Conservation (phyloP, 371 early-diverging fungal species). For the Mucor velutinosus region DNA sequence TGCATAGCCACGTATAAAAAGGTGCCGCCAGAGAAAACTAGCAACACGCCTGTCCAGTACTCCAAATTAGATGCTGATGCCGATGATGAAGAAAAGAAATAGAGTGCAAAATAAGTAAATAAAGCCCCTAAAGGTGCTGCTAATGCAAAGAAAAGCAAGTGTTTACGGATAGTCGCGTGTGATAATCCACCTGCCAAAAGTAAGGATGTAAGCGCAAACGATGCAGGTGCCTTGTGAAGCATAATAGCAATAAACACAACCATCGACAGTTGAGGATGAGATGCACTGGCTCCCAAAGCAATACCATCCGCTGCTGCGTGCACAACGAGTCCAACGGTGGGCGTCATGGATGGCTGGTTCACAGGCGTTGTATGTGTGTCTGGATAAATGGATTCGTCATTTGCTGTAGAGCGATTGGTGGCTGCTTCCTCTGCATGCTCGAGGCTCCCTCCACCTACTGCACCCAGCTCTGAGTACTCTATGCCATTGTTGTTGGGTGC, state of each 20-base stretch:
- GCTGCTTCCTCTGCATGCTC: background rate
- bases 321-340: conserved; percentile 87
- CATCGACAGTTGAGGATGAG: conserved; percentile 71
- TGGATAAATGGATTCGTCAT: too few species aligned
- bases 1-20: conserved; percentile 92
- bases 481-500: background rate
- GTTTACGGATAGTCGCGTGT: conserved; percentile 67
- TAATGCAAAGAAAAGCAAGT: conserved; percentile 80
- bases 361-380: background rate
- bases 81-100: conserved; percentile 28
- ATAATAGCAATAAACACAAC: conserved; percentile 95
- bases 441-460: conserved; percentile 6
- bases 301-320: conserved; percentile 96
- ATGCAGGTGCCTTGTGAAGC: conserved; percentile 95
- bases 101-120: conserved; percentile 66
- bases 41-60: conserved; percentile 83
- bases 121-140: conserved; percentile 88
- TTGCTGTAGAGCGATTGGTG: background rate
- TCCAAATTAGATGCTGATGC: conserved; percentile 44
- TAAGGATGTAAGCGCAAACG: conserved; percentile 88
- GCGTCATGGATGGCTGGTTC: conserved; percentile 24
- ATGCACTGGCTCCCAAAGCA: conserved; percentile 84
- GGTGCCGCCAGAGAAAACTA: conserved; percentile 87
- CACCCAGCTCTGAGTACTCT: conserved; percentile 14
- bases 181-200: conserved; percentile 75